Conservation (phyloP, 306 rosid species). For the Trifolium fragiferum region DNA sequence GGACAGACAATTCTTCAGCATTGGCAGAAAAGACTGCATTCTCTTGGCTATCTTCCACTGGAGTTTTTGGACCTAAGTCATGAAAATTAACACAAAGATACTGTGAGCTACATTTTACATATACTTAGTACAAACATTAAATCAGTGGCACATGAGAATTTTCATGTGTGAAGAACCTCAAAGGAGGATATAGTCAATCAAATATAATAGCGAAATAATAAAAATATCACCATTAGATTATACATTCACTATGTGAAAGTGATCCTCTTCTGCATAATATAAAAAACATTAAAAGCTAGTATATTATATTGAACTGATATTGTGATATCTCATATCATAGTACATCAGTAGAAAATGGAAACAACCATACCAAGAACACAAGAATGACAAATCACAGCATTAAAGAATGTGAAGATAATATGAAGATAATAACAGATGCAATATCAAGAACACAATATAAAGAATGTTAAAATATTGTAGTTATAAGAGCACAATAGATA, state of each 20-base stretch:
- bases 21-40: slow-evolving; percentile 16
- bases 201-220: slow-evolving; percentile 18
- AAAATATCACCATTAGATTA: slow-evolving; percentile 15
- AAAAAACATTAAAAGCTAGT: not conserved
- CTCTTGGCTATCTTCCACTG: slow-evolving; percentile 28
- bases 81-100: slow-evolving; percentile 22
- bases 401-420: not conserved
- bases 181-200: not conserved
- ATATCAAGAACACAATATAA: not conserved
- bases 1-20: slow-evolving; percentile 24
- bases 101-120: slow-evolving; percentile 14
- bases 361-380: not conserved
- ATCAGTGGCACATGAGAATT: slow-evolving; percentile 14
- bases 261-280: not conserved
- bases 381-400: too few relatives aligned
- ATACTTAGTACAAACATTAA: slow-evolving; percentile 1
- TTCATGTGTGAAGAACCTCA: slow-evolving; percentile 3
- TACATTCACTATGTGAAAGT: slow-evolving; percentile 5
- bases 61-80: slow-evolving; percentile 31
- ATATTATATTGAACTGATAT: not conserved
- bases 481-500: not conserved
- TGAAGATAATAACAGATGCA: not conserved
- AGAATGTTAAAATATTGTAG: slow-evolving; percentile 1
- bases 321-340: not conserved
- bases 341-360: slow-evolving; percentile 2